Evolutionary conservation across 1,284 basidiomycete species (phyloP), one percentile per base, ranked within the genome.

Genomic region (Ganoderma lingzhi): DNA sequence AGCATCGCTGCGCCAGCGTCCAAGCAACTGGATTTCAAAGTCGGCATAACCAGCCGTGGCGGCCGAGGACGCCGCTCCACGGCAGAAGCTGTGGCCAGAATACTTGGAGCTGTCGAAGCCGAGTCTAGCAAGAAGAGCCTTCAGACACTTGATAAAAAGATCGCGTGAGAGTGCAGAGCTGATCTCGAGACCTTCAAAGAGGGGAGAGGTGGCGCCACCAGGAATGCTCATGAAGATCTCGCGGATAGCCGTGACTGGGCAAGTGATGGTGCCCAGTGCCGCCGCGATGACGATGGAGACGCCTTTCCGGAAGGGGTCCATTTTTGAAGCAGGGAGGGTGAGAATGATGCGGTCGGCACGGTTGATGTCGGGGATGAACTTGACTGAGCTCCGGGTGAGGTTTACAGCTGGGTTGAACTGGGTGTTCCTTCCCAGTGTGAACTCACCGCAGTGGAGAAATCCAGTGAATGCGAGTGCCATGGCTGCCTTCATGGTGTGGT

Each of bases 221-320:
- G 6, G 32, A 35, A 37, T 37, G 19, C 35, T 17, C 15, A 23
- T n/a, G 17, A 39, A 12, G 39, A 62, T 39, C 39, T 14, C 41
- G 39, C 41, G 35, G 3, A 80, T 65, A 2, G 76, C 75, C 0
- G 74, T 15, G 15, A 80, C 76, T 0, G 79, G 67, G 64, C 81
- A 81, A 1, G 78, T 78, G 0, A 62, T 6, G 0, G 68, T 19
- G 2, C 66, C 70, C 0, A 77, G 79, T 2, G 73, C 78, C 0
- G 67, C 70, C 0, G 79, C 74, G 19, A 82, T 73, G 17, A 75
- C 32, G 41, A 82, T 73, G 0, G 78, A 68, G 39, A 80, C 75
- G 3, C 82, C 82, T 62, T 76, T 76, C 2, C 78, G 76, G 68
- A 82, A 83, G 0, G 81, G 81, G 66, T 83, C 82, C 0, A 81